Conservation (phyloP, 805 yeast species). For the Komagataella mondaviorum region DNA sequence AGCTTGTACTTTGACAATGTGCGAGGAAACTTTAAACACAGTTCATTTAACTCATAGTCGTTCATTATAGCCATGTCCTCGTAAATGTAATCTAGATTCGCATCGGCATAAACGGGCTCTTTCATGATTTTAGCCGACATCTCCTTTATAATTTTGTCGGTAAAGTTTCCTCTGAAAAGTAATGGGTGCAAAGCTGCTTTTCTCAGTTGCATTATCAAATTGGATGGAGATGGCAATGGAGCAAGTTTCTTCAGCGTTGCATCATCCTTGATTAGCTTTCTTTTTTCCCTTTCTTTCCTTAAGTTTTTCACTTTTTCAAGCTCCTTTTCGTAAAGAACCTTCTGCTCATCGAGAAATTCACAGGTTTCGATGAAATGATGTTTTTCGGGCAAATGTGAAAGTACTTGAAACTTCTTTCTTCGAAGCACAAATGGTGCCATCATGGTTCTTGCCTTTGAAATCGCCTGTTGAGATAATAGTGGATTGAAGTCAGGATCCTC, state of each 20-base stretch:
- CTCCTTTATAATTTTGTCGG: slow-evolving; percentile 34
- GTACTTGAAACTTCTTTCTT: slow-evolving; percentile 83
- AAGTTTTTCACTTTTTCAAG: slow-evolving; percentile 29
- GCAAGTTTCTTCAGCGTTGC: slow-evolving; percentile 9
- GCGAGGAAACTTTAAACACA: slow-evolving; percentile 64
- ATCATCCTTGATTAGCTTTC: neutral
- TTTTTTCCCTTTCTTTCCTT: slow-evolving; percentile 25
- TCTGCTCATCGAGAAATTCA: slow-evolving; percentile 42
- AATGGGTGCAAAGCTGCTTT: slow-evolving; percentile 92
- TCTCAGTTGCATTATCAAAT: slow-evolving; percentile 76
- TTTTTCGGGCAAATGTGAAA: slow-evolving; percentile 79
- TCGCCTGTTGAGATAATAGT: slow-evolving; percentile 79
- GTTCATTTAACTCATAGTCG: slow-evolving; percentile 71
- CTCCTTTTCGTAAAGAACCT: slow-evolving; percentile 45
- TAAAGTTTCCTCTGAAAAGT: slow-evolving; percentile 55
- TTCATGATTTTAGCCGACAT: slow-evolving; percentile 76
- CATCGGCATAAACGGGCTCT: slow-evolving; percentile 67
- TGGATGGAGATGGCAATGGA: slow-evolving; percentile 33
- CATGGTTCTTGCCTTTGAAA: slow-evolving; percentile 89
- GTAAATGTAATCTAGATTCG: slow-evolving; percentile 60
- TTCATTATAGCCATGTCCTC: slow-evolving; percentile 96
- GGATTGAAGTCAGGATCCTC: slow-evolving; percentile 42
- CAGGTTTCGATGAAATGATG: slow-evolving; percentile 52
- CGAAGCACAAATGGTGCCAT: slow-evolving; percentile 96
- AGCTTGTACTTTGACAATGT: slow-evolving; percentile 42